Base-by-base conservation (phyloP, 2,329 filamentous ascomycete species). In the Alternaria viburni region DNA sequence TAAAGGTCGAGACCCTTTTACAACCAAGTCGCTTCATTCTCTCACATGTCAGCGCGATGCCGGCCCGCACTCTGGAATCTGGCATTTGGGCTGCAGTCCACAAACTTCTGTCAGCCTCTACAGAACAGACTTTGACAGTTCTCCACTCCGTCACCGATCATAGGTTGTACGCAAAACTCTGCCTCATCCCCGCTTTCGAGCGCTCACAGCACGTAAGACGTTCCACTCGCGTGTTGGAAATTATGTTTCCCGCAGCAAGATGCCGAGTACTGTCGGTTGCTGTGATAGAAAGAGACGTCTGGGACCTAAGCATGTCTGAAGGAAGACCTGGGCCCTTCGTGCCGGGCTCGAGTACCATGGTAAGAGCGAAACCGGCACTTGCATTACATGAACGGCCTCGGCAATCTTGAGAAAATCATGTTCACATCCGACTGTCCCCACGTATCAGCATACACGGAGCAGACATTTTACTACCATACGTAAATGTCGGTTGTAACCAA, bases 1-100 rank as follows among this genome's bases (percentile, higher is more conserved):
- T 12, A 43, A 44, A 44, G 30, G 54, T 45, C 57, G 57, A 59
- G 58, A 59, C 54, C 50, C 61, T 59, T 46, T 15, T n/a, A 28
- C 17, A 7, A n/a, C 25, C 41, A 11, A 41, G 13, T 25, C 19
- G 30, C 30, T 36, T 15, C 28, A 36, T 25, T 5, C 28, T 23
- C 30, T 21, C 19, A 36, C 49, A 52, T 52, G 49, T 25, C 23
- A 57, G 43, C 49, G 25, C 30, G 23, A 46, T 57, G 54, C 32
- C 52, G 25, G 13, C 17, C 51, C 30, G 7, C 25, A 25, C 19
- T 49, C 13, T 43, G 19, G 23, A n/a, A 26, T 45, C 52, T 54
- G 43, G 46, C 45, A 32, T 23, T 10, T 28, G 26, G 26, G 32
- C 45, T 43, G 36, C 45, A 36, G 46, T 30, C 21, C 45, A 47